Percentiles rank a stretch among this genome's conserved stretches.
Conservation (phyloP, 306 rosid species). For the Vachellia collinsii region DNA sequence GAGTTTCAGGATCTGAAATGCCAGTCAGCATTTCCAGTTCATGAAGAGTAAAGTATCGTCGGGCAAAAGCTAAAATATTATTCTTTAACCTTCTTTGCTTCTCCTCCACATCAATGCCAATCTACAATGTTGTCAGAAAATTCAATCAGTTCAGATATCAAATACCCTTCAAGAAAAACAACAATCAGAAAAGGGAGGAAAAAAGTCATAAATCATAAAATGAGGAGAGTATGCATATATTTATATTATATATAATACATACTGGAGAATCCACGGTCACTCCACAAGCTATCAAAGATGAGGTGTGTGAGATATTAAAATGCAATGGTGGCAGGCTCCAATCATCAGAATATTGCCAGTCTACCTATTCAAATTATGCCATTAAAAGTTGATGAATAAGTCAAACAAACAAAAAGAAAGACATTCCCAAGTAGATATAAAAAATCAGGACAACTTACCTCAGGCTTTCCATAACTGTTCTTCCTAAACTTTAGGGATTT, state of each 20-base stretch:
- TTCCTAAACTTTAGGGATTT: constrained; percentile 68
- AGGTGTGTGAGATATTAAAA: constrained; percentile 89
- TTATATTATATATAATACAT: constrained; percentile 43
- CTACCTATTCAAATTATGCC: constrained; percentile 56
- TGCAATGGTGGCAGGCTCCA: constrained; percentile 74
- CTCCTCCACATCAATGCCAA: constrained; percentile 92
- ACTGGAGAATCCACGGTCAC: constrained; percentile 68
- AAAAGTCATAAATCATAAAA: constrained; percentile 6
- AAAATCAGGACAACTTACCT: constrained; percentile 57
- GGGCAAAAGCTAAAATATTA: constrained; percentile 71
- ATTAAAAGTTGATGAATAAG: constrained; percentile 20
- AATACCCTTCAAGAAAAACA: constrained; percentile 16
- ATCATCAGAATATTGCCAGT: constrained; percentile 58
- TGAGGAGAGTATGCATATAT: not conserved
- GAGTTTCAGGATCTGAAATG: constrained; percentile 78
- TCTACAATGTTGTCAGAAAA: constrained; percentile 49
- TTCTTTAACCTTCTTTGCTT: constrained; percentile 74
- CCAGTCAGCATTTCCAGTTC: constrained; percentile 68
- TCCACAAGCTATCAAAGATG: constrained; percentile 91
- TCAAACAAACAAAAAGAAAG: constrained; percentile 20
- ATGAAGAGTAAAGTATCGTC: constrained; percentile 71
- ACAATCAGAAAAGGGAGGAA: not conserved
- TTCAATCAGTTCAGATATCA: constrained; percentile 33
- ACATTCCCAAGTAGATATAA: constrained; percentile 18
- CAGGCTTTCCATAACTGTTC: constrained; percentile 83